Conservation (phyloP, 306 rosid genomes). For the Fragaria vesca region DNA sequence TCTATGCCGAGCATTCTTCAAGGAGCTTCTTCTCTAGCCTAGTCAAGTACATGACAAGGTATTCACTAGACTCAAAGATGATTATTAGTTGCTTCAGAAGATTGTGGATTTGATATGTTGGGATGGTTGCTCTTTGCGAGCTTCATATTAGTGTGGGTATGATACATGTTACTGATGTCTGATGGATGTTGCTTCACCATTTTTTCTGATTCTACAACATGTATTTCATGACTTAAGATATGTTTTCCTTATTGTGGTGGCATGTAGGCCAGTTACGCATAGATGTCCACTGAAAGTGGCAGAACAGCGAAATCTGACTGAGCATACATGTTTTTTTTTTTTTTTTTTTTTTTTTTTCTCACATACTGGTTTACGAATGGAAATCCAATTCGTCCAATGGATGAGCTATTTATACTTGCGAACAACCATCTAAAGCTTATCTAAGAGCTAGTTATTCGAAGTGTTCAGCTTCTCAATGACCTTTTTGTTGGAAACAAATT, state of each 20-base stretch:
- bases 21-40: conserved; percentile 65
- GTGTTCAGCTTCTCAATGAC: background rate
- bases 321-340: too few species aligned
- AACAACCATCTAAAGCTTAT: background rate
- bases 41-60: conserved; percentile 82
- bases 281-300: background rate
- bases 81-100: conserved; percentile 11
- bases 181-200: background rate
- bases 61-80: conserved; percentile 22
- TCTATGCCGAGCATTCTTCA: conserved; percentile 73
- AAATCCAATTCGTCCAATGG: background rate
- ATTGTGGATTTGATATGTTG: background rate
- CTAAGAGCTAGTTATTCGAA: background rate
- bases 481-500: too few species aligned
- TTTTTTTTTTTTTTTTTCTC: too few species aligned
- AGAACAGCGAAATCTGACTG: background rate
- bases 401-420: background rate
- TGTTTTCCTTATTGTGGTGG: background rate
- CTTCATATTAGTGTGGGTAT: conserved; percentile 7
- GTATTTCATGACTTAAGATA: background rate
- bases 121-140: conserved; percentile 1
- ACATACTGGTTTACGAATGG: background rate
- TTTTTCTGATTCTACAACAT: background rate
- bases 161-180: background rate
- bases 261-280: background rate